Conservation (phyloP, 768 basidiomycete species). For the Paxillus involutus region DNA sequence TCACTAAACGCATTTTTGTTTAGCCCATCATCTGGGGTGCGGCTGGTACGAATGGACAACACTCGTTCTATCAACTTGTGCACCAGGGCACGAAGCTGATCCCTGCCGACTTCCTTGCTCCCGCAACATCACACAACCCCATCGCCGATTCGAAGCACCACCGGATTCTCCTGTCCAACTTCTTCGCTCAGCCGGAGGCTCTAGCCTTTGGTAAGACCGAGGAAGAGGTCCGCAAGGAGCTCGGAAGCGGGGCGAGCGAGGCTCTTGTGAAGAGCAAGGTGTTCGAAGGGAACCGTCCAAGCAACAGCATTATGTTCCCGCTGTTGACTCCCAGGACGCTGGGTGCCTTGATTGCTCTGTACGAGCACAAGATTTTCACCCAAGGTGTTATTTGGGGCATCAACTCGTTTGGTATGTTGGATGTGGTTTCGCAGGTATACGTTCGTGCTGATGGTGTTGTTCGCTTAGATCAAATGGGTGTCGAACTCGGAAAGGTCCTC, state of each 20-base stretch:
- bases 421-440: background rate
- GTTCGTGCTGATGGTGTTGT: background rate
- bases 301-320: conserved; percentile 96
- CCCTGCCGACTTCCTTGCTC: conserved; percentile 90
- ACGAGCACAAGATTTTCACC: conserved; percentile 99
- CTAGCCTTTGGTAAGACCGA: conserved; percentile 98
- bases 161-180: conserved; percentile 96
- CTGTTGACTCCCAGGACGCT: conserved; percentile 86
- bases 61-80: conserved; percentile 98
- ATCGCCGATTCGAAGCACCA: conserved; percentile 88
- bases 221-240: conserved; percentile 73
- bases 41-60: conserved; percentile 97
- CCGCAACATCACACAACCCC: conserved; percentile 88
- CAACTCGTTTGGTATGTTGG: conserved; percentile 87
- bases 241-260: conserved; percentile 71
- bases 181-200: conserved; percentile 97
- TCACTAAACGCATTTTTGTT: background rate
- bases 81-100: conserved; percentile 94
- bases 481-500: conserved; percentile 95
- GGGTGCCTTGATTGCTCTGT: conserved; percentile 85
- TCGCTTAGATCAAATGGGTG: conserved; percentile 93
- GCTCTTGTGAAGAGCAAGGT: conserved; percentile 95
- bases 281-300: conserved; percentile 96
- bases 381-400: conserved; percentile 98
- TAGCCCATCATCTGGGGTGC: conserved; percentile 99